Evolutionary conservation across 2,329 filamentous ascomycete species (phyloP), one percentile per base, ranked within the genome.

Genomic region (Verticillium zaregamsianum): DNA sequence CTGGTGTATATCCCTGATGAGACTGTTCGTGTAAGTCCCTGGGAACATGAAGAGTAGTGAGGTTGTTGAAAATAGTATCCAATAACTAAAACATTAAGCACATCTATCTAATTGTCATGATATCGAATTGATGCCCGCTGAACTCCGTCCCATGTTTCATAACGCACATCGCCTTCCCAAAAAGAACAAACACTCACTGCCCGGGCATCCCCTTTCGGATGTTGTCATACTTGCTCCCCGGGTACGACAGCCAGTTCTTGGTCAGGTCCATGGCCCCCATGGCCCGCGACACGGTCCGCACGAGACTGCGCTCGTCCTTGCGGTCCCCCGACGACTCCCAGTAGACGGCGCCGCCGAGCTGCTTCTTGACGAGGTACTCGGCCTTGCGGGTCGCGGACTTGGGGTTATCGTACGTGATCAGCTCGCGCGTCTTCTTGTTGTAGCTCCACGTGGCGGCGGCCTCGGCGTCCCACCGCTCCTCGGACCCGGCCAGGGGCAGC

Each of bases 281-380:
- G 3, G 68, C 71, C 45, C 73, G 74, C 3, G 81, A 79, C 64
- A 85, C 70, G 8, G 81, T 81, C 20, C 76, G 72, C 23, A 91
- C 85, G 65, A 95, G 75, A 68, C 89, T 92, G 23, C 68, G 65
- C 1, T 68, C 70, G 35, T 79, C 82, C 0, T 64, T 67, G 65
- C 73, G 77, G 69, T 96, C 92, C 14, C 86, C 88, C 66, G 86
- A 90, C 11, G 86, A 88, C 74, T 96, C 91, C 92, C 92, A 96
- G 83, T 90, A 96, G 80, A 95, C 91, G 0, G 85, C 88, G 14
- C 92, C 92, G 1, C 90, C 91, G 1, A 96, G 81, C 0, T 83
- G 78, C 59, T 80, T 79, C 25, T 77, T 68, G 66, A 79, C 76
- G 66, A 95, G 80, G 69, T 89, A 95, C 9, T 78, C 71, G 0